Evolutionary conservation across 2,329 filamentous ascomycete genomes (phyloP), one percentile per base, ranked within the genome.

Genomic region (Fusarium avenaceum): DNA sequence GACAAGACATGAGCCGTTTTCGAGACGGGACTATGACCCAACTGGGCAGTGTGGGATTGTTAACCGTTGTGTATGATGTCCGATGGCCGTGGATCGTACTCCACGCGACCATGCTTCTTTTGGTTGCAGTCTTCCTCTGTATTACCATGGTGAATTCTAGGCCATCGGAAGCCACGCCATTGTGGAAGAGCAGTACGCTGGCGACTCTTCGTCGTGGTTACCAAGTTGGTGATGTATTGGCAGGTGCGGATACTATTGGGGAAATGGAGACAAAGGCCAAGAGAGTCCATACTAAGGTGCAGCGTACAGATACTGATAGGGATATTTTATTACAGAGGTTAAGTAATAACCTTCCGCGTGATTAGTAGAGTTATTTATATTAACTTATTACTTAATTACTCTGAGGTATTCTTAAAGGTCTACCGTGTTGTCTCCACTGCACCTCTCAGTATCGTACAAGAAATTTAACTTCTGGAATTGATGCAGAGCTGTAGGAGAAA

Each of bases 1-100:
- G 55, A 19, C 60, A 59, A 30, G 49, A 59, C 43, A 49, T 35
- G 43, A 45, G 45, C 8, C 33, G 33, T 19, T 58, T 45, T 30
- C 47, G 48, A 14, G 52, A 48, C 15, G 52, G 52, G 11, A 30
- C 28, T 2, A 52, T 62, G 26, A 48, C 28, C 44, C 7, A 38
- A 48, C 20, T 32, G 26, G 62, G 62, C 2, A 53, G 39, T 13
- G 45, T 57, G 47, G 62, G 62, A 7, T 42, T 17, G 2, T 20
- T 40, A 11, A 49, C 30, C 2, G 57, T 62, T 0, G 28, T 65
- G 2, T 65, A 62, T 33, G 43, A 62, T 1, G 48, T 62, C 3
- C 52, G 35, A 20, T 65, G 57, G 62, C 42, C 20, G 1, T 65
- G 62, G 62, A 49, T 65, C 7, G 33, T 19, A 14, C 32, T 54